A percentile compares a stretch with the other conserved stretches of the same genome.
Conservation (phyloP, 2,329 filamentous ascomycete species). For the Ophiostoma novo-ulmi region DNA sequence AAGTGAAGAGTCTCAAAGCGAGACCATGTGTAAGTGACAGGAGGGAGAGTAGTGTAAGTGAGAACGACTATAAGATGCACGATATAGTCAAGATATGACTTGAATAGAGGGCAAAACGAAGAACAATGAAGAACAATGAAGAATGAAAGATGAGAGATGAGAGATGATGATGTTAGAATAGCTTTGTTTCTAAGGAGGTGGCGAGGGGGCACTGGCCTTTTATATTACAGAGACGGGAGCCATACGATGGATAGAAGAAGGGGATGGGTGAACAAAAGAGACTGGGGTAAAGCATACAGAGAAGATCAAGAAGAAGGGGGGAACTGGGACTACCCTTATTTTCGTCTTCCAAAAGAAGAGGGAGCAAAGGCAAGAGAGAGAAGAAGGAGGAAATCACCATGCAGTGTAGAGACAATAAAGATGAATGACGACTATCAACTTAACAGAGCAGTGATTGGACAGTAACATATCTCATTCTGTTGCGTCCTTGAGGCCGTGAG, state of each 20-base stretch:
- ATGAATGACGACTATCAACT: neutral
- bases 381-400: neutral
- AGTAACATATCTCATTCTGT: conserved; percentile 20
- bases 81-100: neutral
- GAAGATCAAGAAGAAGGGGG: neutral
- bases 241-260: neutral
- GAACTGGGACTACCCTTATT: neutral
- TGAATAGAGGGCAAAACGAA: neutral
- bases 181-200: neutral
- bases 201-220: neutral
- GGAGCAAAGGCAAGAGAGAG: neutral
- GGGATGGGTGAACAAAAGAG: neutral
- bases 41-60: neutral
- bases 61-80: neutral
- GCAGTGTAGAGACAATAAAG: neutral
- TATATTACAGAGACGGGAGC: neutral
- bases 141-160: neutral
- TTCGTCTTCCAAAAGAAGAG: neutral
- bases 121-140: neutral
- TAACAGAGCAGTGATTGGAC: conserved; percentile 15
- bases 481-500: conserved; percentile 4
- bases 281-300: neutral
- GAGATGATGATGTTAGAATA: neutral
- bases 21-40: neutral
- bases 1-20: neutral